Evolutionary conservation across 2,329 filamentous ascomycete species (phyloP).

Genomic region (Cordyceps militaris): DNA sequence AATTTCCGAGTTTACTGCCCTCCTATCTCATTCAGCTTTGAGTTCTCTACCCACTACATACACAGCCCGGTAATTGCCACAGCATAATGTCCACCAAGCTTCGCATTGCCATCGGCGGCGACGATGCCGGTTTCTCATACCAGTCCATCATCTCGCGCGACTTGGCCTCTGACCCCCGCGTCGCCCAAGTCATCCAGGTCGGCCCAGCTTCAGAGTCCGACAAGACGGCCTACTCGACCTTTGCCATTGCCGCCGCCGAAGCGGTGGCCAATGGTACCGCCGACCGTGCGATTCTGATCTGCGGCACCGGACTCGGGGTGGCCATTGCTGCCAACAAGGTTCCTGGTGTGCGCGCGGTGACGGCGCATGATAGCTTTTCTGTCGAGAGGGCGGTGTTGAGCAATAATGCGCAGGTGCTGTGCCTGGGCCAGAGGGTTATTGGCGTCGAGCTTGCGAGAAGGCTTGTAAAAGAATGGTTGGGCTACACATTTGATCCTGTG

Average conservation of each 20-base stretch:
- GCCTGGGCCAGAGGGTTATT: conserved; percentile 77
- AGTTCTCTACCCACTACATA: too few relatives aligned
- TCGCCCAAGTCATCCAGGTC: conserved; percentile 64
- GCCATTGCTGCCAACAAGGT: conserved; percentile 88
- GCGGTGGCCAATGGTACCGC: conserved; percentile 55
- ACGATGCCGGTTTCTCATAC: conserved; percentile 67
- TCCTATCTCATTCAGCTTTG: too few relatives aligned
- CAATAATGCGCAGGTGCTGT: conserved; percentile 82
- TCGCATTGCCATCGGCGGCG: background rate
- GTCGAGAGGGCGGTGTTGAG: conserved; percentile 74
- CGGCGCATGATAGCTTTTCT: conserved; percentile 77
- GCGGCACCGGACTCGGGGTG: conserved; percentile 79
- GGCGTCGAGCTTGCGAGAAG: conserved; percentile 73
- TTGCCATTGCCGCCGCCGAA: conserved; percentile 63
- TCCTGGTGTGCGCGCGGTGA: conserved; percentile 73
- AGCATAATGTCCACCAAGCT: background rate
- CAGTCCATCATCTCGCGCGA: conserved; percentile 70
- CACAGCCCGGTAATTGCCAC: too few relatives aligned
- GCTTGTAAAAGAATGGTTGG: conserved; percentile 73
- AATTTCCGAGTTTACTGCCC: too few relatives aligned
- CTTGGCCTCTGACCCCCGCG: conserved; percentile 59
- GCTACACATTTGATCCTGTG: conserved; percentile 66
- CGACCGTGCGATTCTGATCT: conserved; percentile 75
- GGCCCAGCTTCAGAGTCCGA: conserved; percentile 59
- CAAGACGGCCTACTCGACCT: conserved; percentile 75